Evolutionary conservation across 2,329 filamentous ascomycete species (phyloP).

Genomic region (Ophidiomyces ophidiicola): DNA sequence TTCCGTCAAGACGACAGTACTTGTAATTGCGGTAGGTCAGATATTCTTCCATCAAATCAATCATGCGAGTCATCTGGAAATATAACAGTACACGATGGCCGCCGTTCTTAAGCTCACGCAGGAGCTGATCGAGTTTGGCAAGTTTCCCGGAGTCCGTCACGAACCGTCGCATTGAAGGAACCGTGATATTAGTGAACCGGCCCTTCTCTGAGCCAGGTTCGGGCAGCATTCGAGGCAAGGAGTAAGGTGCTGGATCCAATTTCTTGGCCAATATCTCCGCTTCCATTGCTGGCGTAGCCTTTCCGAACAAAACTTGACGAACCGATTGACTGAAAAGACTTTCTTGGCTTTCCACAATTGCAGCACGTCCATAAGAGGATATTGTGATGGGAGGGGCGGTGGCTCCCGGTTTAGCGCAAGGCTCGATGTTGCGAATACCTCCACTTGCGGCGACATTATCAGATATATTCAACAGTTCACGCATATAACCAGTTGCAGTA

Average conservation of each 20-base stretch:
- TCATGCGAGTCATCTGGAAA: slow-evolving; percentile 99
- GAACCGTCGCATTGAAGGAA: slow-evolving; percentile 93
- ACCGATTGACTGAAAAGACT: slow-evolving; percentile 67
- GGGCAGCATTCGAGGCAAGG: slow-evolving; percentile 61
- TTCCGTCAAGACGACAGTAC: slow-evolving; percentile 91
- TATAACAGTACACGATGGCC: slow-evolving; percentile 90
- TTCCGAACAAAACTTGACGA: slow-evolving; percentile 62
- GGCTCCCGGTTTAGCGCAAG: slow-evolving; percentile 64
- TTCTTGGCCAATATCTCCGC: slow-evolving; percentile 61
- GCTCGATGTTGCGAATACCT: slow-evolving; percentile 67
- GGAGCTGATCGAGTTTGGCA: slow-evolving; percentile 73
- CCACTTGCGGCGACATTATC: slow-evolving; percentile 51
- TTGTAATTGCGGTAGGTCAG: slow-evolving; percentile 98
- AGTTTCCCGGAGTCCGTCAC: slow-evolving; percentile 97
- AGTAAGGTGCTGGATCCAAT: slow-evolving; percentile 43
- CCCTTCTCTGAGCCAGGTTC: slow-evolving; percentile 67
- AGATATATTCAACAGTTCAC: slow-evolving; percentile 67
- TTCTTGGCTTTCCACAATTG: slow-evolving; percentile 51
- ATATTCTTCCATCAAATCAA: slow-evolving; percentile 98
- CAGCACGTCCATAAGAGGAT: slow-evolving; percentile 55
- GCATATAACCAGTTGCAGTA: slow-evolving; percentile 59
- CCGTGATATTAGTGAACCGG: slow-evolving; percentile 78
- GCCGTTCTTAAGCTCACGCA: slow-evolving; percentile 81
- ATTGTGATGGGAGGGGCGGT: slow-evolving; percentile 79
- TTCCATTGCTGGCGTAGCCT: slow-evolving; percentile 49